Percentiles rank a stretch among this genome's conserved stretches.
Evolutionary conservation across 495 filamentous ascomycete species (phyloP).

Genomic region (Aspergillus baeticus): DNA sequence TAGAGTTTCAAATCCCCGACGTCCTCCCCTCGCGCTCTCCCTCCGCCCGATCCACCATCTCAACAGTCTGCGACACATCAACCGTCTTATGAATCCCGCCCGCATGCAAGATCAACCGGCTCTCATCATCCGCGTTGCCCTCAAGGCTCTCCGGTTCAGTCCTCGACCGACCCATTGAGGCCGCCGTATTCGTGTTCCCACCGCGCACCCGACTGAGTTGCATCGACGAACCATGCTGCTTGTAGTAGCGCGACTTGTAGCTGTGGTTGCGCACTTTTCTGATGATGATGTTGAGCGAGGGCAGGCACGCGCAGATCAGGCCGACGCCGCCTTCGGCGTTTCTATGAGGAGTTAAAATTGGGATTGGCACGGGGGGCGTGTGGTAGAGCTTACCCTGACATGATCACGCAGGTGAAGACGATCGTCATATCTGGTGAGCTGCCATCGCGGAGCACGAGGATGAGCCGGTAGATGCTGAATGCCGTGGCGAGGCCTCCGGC

Average conservation of each 20-base stretch:
- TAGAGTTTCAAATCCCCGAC: background rate
- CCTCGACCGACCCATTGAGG: constrained; percentile 14
- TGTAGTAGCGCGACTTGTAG: constrained; percentile 36
- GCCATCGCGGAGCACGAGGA: constrained; percentile 38
- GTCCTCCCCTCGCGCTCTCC: background rate
- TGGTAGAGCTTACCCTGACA: constrained; percentile 39
- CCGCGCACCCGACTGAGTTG: constrained; percentile 28
- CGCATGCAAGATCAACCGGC: constrained; percentile 36
- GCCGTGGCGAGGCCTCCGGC: constrained; percentile 48
- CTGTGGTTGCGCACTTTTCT: constrained; percentile 25
- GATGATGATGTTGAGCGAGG: constrained; percentile 39
- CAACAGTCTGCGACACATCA: constrained; percentile 36
- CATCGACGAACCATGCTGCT: constrained; percentile 29
- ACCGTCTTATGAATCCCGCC: constrained; percentile 40
- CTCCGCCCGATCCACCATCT: constrained; percentile 16
- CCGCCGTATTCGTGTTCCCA: constrained; percentile 9
- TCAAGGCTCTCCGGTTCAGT: constrained; percentile 23
- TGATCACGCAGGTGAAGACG: constrained; percentile 41
- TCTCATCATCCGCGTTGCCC: constrained; percentile 33
- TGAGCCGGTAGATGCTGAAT: constrained; percentile 44
- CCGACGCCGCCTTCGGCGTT: constrained; percentile 48
- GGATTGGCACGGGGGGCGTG: background rate
- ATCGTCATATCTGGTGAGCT: constrained; percentile 36
- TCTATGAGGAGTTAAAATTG: no score
- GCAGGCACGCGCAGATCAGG: constrained; percentile 49